These are phyloP conservation scores for Verbena officinalis DNA, from an alignment of 257 asterid genomes.

Conservation along the genomic window DNA sequence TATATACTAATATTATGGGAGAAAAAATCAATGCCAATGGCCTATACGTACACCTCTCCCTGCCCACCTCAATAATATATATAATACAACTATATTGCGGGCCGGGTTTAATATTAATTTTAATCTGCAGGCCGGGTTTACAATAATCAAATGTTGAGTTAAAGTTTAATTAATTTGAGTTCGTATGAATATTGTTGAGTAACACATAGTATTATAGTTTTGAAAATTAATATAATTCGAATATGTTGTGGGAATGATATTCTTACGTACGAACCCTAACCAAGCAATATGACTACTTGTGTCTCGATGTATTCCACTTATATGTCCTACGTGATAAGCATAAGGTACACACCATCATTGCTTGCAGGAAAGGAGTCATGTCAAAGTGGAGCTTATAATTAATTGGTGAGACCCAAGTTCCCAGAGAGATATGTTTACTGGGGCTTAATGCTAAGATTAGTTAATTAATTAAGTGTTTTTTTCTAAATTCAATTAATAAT, in stretches of 20 bases:
- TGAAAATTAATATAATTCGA: too few species aligned
- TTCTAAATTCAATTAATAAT: slow-evolving; percentile 21
- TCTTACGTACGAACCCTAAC: slow-evolving; percentile 20
- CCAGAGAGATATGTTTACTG: slow-evolving; percentile 56
- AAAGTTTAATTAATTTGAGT: too few species aligned
- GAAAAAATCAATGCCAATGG: slow-evolving; percentile 34
- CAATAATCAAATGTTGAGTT: too few species aligned
- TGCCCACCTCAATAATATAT: slow-evolving; percentile 39
- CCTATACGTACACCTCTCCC: slow-evolving; percentile 26
- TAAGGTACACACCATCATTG: slow-evolving; percentile 45
- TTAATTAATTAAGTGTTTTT: not conserved
- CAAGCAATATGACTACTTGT: not conserved
- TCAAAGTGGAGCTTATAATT: slow-evolving; percentile 51
- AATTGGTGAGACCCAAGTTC: slow-evolving; percentile 80
- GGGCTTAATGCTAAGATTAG: slow-evolving; percentile 29
- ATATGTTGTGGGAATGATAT: not conserved
- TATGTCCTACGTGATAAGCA: slow-evolving; percentile 37
- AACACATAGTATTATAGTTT: too few species aligned
- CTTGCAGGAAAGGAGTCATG: slow-evolving; percentile 41
- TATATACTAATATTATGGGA: slow-evolving; percentile 16
- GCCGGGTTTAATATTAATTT: too few species aligned
- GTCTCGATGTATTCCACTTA: not conserved
- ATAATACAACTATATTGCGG: too few species aligned
- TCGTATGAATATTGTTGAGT: too few species aligned
- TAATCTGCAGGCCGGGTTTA: too few species aligned